Evolutionary conservation across 108 stramenopile species (phyloP).

Genomic region (Bacterosira constricta): DNA sequence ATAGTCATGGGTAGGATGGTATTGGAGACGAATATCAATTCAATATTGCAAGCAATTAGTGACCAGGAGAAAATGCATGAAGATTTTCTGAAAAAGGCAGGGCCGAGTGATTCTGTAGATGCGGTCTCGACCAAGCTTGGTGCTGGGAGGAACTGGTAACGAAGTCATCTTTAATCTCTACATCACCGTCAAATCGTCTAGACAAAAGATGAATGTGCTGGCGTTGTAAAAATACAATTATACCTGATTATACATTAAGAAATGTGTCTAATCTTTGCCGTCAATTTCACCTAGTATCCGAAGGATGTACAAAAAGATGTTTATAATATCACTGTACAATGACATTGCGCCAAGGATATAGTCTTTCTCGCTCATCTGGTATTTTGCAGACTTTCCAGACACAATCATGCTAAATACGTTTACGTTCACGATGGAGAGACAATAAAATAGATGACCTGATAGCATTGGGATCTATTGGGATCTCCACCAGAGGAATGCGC

Average conservation of each 20-base stretch:
- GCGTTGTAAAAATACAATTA: no score
- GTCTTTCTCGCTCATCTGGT: conserved; percentile 89
- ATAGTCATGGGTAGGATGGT: conserved; percentile 99
- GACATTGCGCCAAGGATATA: conserved; percentile 91
- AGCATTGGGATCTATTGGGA: no score
- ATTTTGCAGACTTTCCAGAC: conserved; percentile 81
- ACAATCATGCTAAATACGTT: no score
- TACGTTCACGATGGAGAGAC: no score
- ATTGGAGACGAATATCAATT: conserved; percentile 95
- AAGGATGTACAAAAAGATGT: conserved; percentile 91
- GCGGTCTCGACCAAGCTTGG: conserved; percentile 50
- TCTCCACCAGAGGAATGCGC: no score
- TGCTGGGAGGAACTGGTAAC: conserved; percentile 47
- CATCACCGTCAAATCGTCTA: conserved; percentile 22
- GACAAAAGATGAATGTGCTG: no score
- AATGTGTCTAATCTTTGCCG: conserved; percentile 58
- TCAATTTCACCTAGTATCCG: conserved; percentile 72
- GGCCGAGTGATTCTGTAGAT: conserved; percentile 55
- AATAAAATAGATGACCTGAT: no score
- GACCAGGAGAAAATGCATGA: conserved; percentile 94
- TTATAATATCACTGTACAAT: conserved; percentile 91
- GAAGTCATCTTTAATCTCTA: conserved; percentile 13
- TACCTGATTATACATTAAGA: no score
- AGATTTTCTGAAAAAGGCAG: conserved; percentile 64
- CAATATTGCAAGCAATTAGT: conserved; percentile 90